These are phyloP conservation scores for Leishmania lainsoni DNA, from an alignment of 208 protist species.

Conservation along the genomic window DNA sequence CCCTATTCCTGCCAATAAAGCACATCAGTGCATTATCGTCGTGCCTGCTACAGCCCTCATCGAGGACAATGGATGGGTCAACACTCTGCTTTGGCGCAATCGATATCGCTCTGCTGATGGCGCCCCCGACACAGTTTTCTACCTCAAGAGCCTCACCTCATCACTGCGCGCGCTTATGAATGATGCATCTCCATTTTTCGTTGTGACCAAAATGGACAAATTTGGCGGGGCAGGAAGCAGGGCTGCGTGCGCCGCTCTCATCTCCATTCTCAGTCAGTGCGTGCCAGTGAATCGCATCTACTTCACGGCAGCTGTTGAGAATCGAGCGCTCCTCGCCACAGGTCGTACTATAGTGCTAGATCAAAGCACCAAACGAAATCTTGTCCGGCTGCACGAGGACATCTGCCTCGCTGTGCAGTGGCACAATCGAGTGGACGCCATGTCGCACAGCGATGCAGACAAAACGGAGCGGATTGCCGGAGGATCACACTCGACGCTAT, in stretches of 20 bases:
- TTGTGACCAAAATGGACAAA: constrained; percentile 84
- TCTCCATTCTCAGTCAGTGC: constrained; percentile 51
- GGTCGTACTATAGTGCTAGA: constrained; percentile 46
- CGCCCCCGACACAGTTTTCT: constrained; percentile 54
- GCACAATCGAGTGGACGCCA: constrained; percentile 41
- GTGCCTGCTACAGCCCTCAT: constrained; percentile 77
- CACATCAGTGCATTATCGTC: constrained; percentile 78
- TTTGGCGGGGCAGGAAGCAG: constrained; percentile 63
- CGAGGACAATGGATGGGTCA: constrained; percentile 71
- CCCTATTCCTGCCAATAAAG: constrained; percentile 51
- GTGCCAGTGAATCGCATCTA: constrained; percentile 79
- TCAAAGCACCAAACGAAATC: constrained; percentile 46
- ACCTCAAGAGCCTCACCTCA: constrained; percentile 49
- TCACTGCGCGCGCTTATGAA: constrained; percentile 55
- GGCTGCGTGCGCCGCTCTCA: constrained; percentile 39
- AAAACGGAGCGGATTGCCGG: neutral
- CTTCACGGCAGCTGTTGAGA: constrained; percentile 62
- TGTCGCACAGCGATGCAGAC: constrained; percentile 8
- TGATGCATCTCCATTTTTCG: constrained; percentile 68
- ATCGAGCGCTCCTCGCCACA: constrained; percentile 34
- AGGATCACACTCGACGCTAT: no score
- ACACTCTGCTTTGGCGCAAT: constrained; percentile 42
- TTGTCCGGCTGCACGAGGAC: constrained; percentile 70
- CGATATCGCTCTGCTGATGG: constrained; percentile 50
- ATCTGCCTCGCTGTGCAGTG: constrained; percentile 68